phyloP scores from a whole-genome alignment of 2,329 filamentous ascomycete genomes.

The Aspergillus calidoustus region DNA sequence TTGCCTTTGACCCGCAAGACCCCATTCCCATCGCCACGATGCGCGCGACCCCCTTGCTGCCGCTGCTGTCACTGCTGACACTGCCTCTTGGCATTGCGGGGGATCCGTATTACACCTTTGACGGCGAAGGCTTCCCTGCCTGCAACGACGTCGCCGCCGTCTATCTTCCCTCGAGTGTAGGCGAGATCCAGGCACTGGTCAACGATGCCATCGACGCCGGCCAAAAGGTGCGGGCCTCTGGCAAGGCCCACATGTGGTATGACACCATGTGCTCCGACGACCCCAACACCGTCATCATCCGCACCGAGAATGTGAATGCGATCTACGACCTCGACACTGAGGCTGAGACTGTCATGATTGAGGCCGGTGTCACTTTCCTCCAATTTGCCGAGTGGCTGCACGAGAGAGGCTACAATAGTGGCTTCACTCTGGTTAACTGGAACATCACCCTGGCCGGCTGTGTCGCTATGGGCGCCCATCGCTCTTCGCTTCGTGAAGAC shows the following conservation, averaged over 20 bases:
- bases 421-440: conserved; percentile 21
- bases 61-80: not conserved
- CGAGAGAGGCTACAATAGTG: conserved; percentile 4
- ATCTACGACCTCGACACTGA: conserved; percentile 18
- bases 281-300: conserved; percentile 21
- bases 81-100: conserved; percentile 4
- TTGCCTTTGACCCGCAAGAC: not conserved
- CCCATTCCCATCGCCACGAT: not conserved
- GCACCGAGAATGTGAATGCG: conserved; percentile 16
- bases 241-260: conserved; percentile 23
- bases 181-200: conserved; percentile 15
- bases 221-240: conserved; percentile 19
- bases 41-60: not conserved
- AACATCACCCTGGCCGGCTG: conserved; percentile 21
- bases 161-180: conserved; percentile 8
- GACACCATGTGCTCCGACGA: conserved; percentile 23
- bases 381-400: conserved; percentile 20
- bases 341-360: conserved; percentile 19
- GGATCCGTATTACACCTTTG: conserved; percentile 21
- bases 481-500: conserved; percentile 18
- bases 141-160: conserved; percentile 20
- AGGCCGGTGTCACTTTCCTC: conserved; percentile 20
- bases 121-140: conserved; percentile 18
- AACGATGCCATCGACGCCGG: conserved; percentile 16
- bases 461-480: conserved; percentile 21